Conservation (phyloP, 768 basidiomycete species). For the Heimioporus sp. region DNA sequence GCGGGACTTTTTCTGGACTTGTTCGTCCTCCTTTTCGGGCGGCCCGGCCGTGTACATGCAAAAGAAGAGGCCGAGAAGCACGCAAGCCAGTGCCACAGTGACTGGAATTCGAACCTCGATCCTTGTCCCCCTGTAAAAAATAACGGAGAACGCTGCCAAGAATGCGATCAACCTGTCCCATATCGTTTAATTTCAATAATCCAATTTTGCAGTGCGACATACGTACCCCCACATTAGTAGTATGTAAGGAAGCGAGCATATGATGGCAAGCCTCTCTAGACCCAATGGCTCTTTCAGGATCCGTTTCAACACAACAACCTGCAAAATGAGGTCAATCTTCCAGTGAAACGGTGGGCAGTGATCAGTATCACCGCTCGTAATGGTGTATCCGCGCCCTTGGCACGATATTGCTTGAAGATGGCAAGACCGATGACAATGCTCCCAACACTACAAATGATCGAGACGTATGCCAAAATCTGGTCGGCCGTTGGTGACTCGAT, state of each 20-base stretch:
- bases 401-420: constrained; percentile 33
- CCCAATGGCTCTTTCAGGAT: constrained; percentile 27
- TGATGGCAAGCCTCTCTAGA: constrained; percentile 37
- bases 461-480: constrained; percentile 28
- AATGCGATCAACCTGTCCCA: constrained; percentile 35
- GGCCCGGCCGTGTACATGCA: constrained; percentile 27
- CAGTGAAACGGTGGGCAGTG: not conserved
- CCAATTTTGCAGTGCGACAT: not conserved
- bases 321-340: not conserved
- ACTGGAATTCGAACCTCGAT: constrained; percentile 26
- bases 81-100: constrained; percentile 21
- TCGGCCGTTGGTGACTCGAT: constrained; percentile 10
- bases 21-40: constrained; percentile 14
- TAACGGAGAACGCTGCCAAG: constrained; percentile 27
- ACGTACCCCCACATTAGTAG: constrained; percentile 40
- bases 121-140: constrained; percentile 29
- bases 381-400: constrained; percentile 31
- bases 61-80: constrained; percentile 26
- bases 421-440: constrained; percentile 30
- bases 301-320: constrained; percentile 27
- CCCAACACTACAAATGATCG: constrained; percentile 27
- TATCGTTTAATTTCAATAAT: not conserved
- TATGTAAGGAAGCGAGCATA: constrained; percentile 41
- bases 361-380: constrained; percentile 22
- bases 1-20: not conserved